Percentiles rank a stretch among this genome's conserved stretches.
These are phyloP conservation scores for Rhododendron griersonianum DNA, from an alignment of 148 eudicot species.

Conservation along the genomic window DNA sequence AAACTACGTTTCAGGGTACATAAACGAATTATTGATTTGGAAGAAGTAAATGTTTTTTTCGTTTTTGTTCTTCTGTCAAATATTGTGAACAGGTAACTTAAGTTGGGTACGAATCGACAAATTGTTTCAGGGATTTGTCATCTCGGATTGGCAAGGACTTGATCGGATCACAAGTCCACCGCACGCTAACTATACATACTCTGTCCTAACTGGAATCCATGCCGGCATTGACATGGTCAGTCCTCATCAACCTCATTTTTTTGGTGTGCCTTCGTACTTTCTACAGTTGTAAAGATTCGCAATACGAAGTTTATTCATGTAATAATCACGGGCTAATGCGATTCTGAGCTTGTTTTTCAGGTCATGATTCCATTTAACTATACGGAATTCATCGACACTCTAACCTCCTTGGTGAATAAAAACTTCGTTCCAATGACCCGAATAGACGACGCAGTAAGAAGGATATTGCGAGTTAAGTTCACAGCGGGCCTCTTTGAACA, in stretches of 20 bases:
- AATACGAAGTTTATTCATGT: not conserved
- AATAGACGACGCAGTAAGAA: not conserved
- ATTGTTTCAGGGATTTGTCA: not conserved
- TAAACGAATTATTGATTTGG: not conserved
- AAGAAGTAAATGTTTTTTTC: not conserved
- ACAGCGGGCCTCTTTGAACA: not conserved
- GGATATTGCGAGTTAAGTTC: constrained; percentile 1
- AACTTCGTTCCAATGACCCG: not conserved
- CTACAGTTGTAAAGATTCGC: not conserved
- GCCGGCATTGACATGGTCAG: constrained; percentile 4
- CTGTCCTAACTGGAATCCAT: not conserved
- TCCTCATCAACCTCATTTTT: not conserved
- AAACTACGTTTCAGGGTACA: constrained; percentile 22
- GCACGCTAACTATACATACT: not conserved
- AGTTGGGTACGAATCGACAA: not conserved
- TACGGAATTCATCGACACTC: not conserved
- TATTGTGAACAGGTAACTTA: not conserved
- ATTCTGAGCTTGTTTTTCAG: not conserved
- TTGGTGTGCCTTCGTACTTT: not conserved
- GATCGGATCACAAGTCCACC: not conserved
- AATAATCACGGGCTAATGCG: not conserved
- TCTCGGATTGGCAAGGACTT: not conserved
- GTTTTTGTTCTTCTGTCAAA: not conserved
- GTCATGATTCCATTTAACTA: not conserved
- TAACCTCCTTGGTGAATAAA: not conserved